phyloP scores from a whole-genome alignment of 345 rosid species.

The Angophora floribunda region DNA sequence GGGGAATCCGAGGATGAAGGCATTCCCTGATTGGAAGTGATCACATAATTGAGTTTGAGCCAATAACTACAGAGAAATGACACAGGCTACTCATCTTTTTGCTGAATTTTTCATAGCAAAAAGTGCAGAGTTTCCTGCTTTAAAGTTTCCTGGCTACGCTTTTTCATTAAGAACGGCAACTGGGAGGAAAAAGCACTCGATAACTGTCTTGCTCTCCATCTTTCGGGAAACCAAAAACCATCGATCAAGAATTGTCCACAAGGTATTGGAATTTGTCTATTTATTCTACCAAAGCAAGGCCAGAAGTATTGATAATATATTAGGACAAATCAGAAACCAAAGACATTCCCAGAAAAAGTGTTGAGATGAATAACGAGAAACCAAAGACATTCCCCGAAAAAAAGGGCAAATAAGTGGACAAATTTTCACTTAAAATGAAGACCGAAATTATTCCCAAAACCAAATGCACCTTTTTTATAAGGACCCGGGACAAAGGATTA shows the following conservation, averaged over 20 bases:
- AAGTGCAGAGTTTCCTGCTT: not conserved
- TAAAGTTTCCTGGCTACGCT: not conserved
- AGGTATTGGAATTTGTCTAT: too few species aligned
- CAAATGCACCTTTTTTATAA: not conserved
- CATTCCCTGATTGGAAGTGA: constrained; percentile 12
- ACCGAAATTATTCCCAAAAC: not conserved
- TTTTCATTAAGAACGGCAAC: not conserved
- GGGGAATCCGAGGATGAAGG: constrained; percentile 28
- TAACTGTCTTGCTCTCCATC: not conserved
- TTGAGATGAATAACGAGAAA: not conserved
- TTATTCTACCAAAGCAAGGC: too few species aligned
- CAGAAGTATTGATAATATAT: not conserved
- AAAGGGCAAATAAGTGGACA: not conserved
- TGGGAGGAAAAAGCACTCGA: not conserved
- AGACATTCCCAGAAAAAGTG: not conserved
- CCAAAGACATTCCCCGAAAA: too few species aligned
- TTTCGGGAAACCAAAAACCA: not conserved
- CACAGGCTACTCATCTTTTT: not conserved
- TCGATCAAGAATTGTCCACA: not conserved
- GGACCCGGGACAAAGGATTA: not conserved
- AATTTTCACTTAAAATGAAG: not conserved
- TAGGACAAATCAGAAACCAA: not conserved
- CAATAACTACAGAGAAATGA: not conserved
- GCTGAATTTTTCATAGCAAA: not conserved
- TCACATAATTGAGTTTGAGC: not conserved